Conservation (phyloP, 257 asterid genomes). For the Penstemon barbatus region DNA sequence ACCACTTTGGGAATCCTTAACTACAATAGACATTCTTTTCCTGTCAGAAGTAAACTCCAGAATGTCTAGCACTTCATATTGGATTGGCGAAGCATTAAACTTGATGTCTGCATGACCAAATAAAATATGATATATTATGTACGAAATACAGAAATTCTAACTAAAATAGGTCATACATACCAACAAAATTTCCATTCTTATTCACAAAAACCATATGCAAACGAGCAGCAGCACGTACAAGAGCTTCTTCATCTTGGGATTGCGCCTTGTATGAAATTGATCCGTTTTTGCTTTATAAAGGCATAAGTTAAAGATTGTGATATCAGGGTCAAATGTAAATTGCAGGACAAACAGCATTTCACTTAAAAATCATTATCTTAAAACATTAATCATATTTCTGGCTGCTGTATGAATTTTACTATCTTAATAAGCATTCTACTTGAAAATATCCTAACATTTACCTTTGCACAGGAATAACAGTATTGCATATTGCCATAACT, state of each 20-base stretch:
- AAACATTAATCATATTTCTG: slow-evolving; percentile 12
- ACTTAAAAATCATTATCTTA: not conserved
- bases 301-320: slow-evolving; percentile 22
- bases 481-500: slow-evolving; percentile 94
- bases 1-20: slow-evolving; percentile 69
- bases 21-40: slow-evolving; percentile 94
- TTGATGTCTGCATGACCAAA: slow-evolving; percentile 66
- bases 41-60: slow-evolving; percentile 97
- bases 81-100: slow-evolving; percentile 62
- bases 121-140: slow-evolving; percentile 25
- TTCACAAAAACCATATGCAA: slow-evolving; percentile 71
- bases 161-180: slow-evolving; percentile 44
- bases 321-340: slow-evolving; percentile 17
- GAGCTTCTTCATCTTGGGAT: slow-evolving; percentile 99
- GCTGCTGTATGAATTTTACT: slow-evolving; percentile 4
- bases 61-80: slow-evolving; percentile 82
- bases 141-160: slow-evolving; percentile 23
- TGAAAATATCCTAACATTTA: slow-evolving; percentile 34
- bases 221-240: slow-evolving; percentile 90
- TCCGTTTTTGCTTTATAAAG: slow-evolving; percentile 65
- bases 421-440: slow-evolving; percentile 29
- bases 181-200: slow-evolving; percentile 71
- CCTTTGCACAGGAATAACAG: slow-evolving; percentile 92
- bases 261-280: slow-evolving; percentile 79
- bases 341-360: slow-evolving; percentile 22